Percentiles rank a stretch among this genome's conserved stretches.
phyloP scores from a whole-genome alignment of 2,329 filamentous ascomycete genomes.

The Proliferodiscus dingleyae region DNA sequence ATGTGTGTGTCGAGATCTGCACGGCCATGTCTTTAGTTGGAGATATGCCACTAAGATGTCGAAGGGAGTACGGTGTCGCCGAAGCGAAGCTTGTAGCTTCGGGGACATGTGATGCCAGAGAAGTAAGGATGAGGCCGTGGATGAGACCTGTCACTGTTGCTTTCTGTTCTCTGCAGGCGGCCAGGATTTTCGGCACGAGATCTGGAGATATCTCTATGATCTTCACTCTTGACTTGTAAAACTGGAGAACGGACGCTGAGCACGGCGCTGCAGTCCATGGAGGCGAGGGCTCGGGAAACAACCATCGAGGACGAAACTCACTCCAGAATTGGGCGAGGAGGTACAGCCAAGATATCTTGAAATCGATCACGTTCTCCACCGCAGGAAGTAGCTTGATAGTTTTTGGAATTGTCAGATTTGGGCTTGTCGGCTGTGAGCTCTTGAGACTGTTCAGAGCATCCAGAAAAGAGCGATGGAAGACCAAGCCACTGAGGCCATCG shows the following conservation, averaged over 20 bases:
- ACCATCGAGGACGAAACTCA: constrained; percentile 37
- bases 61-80: constrained; percentile 42
- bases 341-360: constrained; percentile 36
- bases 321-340: constrained; percentile 39
- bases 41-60: constrained; percentile 33
- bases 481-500: constrained; percentile 45
- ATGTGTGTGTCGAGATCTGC: constrained; percentile 31
- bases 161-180: constrained; percentile 26
- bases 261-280: constrained; percentile 39
- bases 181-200: constrained; percentile 3
- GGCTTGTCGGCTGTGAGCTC: constrained; percentile 5
- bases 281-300: constrained; percentile 26
- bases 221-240: constrained; percentile 7
- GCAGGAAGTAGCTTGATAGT: constrained; percentile 19
- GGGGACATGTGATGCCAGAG: constrained; percentile 37
- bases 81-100: constrained; percentile 34
- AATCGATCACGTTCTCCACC: constrained; percentile 21
- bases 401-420: constrained; percentile 31
- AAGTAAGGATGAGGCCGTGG: constrained; percentile 41
- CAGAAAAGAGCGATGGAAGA: constrained; percentile 46
- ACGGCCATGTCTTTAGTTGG: constrained; percentile 27
- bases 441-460: constrained; percentile 35
- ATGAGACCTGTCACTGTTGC: constrained; percentile 46
- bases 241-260: constrained; percentile 30
- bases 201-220: constrained; percentile 9